Evolutionary conservation across 2,329 filamentous ascomycete species (phyloP).

Genomic region (Fusarium cicatricum): DNA sequence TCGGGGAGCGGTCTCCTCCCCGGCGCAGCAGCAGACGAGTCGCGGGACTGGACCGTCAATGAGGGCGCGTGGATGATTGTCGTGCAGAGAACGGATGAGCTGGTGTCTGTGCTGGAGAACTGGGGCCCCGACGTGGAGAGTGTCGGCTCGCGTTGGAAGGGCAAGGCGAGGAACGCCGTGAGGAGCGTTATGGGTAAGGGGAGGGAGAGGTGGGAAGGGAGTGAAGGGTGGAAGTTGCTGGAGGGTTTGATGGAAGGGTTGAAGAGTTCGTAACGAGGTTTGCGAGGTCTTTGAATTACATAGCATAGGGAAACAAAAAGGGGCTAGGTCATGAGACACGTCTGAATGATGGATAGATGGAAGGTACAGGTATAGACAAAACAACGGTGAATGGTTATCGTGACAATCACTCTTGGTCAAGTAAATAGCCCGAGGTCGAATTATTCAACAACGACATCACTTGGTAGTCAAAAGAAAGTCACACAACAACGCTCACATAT

Average conservation of each 20-base stretch:
- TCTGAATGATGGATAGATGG: background rate
- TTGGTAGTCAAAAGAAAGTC: background rate
- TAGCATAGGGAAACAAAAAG: background rate
- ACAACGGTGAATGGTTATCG: background rate
- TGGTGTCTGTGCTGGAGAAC: slow-evolving; percentile 86
- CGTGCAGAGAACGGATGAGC: slow-evolving; percentile 79
- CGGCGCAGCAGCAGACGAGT: slow-evolving; percentile 46
- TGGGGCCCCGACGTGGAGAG: slow-evolving; percentile 71
- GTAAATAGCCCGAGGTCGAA: too few relatives aligned
- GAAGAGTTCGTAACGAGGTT: slow-evolving; percentile 45
- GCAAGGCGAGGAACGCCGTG: slow-evolving; percentile 86
- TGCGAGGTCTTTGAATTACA: background rate
- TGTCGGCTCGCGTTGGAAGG: slow-evolving; percentile 84
- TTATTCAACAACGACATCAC: background rate
- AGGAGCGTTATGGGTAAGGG: slow-evolving; percentile 84
- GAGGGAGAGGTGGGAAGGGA: slow-evolving; percentile 84
- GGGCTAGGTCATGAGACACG: slow-evolving; percentile 8
- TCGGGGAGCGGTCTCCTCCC: slow-evolving; percentile 57
- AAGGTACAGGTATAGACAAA: slow-evolving; percentile 16
- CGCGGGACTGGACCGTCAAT: slow-evolving; percentile 57
- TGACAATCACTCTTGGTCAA: background rate
- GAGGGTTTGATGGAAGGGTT: slow-evolving; percentile 64
- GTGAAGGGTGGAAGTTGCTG: slow-evolving; percentile 70
- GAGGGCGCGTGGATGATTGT: slow-evolving; percentile 74
- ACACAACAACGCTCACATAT: slow-evolving; percentile 8